These are phyloP conservation scores for Fusarium sororula DNA, from an alignment of 2,329 filamentous ascomycete species.

Conservation along the genomic window DNA sequence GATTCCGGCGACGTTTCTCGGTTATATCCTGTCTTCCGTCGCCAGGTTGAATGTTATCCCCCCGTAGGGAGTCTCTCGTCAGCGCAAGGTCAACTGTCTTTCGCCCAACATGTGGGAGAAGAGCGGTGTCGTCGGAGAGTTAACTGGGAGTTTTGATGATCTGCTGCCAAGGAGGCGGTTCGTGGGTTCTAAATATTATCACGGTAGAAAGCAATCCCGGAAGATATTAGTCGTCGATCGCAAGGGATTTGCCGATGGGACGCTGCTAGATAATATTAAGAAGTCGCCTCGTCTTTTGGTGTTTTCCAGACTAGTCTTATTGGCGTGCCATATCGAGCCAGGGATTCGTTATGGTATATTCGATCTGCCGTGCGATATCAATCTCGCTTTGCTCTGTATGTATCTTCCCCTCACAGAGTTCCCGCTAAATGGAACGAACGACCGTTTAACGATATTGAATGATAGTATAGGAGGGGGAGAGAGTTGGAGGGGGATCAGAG, in stretches of 20 bases:
- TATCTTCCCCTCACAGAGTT: constrained; percentile 6
- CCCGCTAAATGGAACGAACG: neutral
- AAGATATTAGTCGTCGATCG: neutral
- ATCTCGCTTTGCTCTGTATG: neutral
- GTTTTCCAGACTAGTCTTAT: constrained; percentile 6
- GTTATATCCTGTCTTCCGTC: constrained; percentile 7
- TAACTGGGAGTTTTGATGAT: neutral
- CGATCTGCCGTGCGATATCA: constrained; percentile 3
- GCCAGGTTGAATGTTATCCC: constrained; percentile 21
- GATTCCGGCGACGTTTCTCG: constrained; percentile 6
- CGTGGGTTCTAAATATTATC: neutral
- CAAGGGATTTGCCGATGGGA: neutral
- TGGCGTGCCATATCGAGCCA: constrained; percentile 15
- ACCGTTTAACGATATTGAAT: constrained; percentile 7
- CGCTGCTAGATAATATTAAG: neutral
- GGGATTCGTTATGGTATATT: neutral
- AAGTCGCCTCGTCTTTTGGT: constrained; percentile 15
- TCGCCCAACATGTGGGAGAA: constrained; percentile 37
- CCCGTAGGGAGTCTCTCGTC: constrained; percentile 35
- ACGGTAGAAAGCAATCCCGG: neutral
- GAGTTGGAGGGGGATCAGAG: constrained; percentile 13
- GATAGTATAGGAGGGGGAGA: constrained; percentile 3
- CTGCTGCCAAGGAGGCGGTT: neutral
- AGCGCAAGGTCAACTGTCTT: constrained; percentile 26
- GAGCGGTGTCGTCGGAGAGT: constrained; percentile 9